Evolutionary conservation across 1,139 yeast species (phyloP), one percentile per base, ranked within the genome.

Genomic region (Suzukiozyma palmioleophila): DNA sequence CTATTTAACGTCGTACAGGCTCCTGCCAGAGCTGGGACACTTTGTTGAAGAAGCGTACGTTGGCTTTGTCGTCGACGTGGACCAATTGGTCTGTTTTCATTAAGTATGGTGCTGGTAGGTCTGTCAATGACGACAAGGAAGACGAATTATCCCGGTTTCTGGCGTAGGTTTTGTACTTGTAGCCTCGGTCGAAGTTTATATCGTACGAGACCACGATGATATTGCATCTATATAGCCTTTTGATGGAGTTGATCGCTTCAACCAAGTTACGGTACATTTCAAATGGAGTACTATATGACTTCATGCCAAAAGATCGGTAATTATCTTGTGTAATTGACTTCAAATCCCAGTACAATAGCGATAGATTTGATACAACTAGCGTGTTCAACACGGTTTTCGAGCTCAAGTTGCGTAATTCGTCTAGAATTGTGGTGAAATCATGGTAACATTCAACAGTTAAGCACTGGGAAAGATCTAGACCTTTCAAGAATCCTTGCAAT

Each of bases 151-250:
- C 33, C 22, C 22, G 22, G 7, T 18, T 18, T 18, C 22, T 4
- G 7, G 7, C 33, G 26, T 30, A 16, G 30, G 31, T 13, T 46
- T 38, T 21, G 42, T 42, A 51, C 16, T 51, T 48, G 45, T 51
- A 59, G 1, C 74, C 73, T 29, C 49, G 51, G 31, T 68, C 73
- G 46, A 54, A 64, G 2, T 46, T 43, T 12, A 42, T 42, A 41
- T 62, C 66, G 60, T 68, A 67, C n/a, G 64, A 56, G 1, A 66
- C 59, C 3, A 64, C 52, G 7, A 69, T 40, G 3, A 67, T 50
- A 33, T 62, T 60, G 42, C 71, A 66, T 18, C 45, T 42, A 42
- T 50, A 67, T 37, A 46, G 54, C 2, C 16, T 38, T 38, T 48
- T 47, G 9, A 59, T 42, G 4, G 35, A 26, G 14, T 44, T 41